These are phyloP conservation scores for Hydnomerulius pinastri DNA, from an alignment of 768 basidiomycete species.

Conservation along the genomic window DNA sequence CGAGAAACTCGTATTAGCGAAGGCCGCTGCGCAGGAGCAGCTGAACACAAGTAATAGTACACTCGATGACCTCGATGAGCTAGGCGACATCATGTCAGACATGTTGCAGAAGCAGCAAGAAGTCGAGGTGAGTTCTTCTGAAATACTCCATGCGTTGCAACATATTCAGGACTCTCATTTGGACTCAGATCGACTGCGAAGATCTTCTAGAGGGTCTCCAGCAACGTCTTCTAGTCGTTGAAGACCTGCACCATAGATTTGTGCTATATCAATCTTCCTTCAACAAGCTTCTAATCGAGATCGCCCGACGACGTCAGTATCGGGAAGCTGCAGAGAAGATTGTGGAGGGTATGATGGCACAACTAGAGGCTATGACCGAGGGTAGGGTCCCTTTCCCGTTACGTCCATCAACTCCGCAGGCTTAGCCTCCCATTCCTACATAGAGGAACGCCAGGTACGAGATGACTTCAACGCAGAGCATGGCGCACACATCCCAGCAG, in stretches of 20 bases:
- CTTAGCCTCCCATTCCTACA: background rate
- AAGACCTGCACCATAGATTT: slow-evolving; percentile 66
- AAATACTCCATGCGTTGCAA: background rate
- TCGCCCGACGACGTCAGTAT: slow-evolving; percentile 67
- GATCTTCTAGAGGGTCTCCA: slow-evolving; percentile 58
- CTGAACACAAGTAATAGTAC: slow-evolving; percentile 50
- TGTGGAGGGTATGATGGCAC: slow-evolving; percentile 63
- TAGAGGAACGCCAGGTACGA: slow-evolving; percentile 70
- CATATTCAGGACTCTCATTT: background rate
- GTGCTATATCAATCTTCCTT: slow-evolving; percentile 73
- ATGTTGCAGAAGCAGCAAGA: slow-evolving; percentile 71
- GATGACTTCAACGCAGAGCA: slow-evolving; percentile 73
- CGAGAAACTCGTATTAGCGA: slow-evolving; percentile 47
- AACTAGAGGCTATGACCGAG: slow-evolving; percentile 65
- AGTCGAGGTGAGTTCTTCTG: slow-evolving; percentile 56
- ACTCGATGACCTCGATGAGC: slow-evolving; percentile 70
- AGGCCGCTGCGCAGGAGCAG: slow-evolving; percentile 45
- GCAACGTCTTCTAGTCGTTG: slow-evolving; percentile 60
- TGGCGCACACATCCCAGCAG: slow-evolving; percentile 73
- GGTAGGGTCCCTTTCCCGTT: slow-evolving; percentile 55
- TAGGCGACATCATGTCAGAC: slow-evolving; percentile 77
- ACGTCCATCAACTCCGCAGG: no score
- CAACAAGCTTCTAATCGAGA: slow-evolving; percentile 71
- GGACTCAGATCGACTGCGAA: slow-evolving; percentile 48
- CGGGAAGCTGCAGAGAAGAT: slow-evolving; percentile 65